Evolutionary conservation across 345 rosid species (phyloP).

Genomic region (Acer saccharum): DNA sequence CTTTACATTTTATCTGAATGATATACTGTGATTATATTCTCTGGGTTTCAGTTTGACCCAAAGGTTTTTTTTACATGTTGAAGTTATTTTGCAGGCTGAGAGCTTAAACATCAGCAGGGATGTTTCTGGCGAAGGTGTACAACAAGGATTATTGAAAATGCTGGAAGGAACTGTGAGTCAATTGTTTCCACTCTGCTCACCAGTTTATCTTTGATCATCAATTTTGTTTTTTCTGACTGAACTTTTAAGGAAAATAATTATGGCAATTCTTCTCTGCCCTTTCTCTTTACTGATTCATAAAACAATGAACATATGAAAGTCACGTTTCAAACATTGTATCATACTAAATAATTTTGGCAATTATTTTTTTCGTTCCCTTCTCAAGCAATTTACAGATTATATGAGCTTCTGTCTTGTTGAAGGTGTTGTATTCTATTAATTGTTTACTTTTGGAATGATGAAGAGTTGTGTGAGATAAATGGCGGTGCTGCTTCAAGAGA

Average conservation of each 20-base stretch:
- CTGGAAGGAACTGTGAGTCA: conserved; percentile 95
- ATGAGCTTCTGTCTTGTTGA: conserved; percentile 8
- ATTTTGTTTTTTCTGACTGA: not conserved
- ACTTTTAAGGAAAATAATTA: not conserved
- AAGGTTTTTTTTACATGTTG: conserved; percentile 7
- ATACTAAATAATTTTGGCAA: not conserved
- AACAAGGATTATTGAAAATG: conserved; percentile 93
- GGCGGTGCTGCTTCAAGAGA: not conserved
- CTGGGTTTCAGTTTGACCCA: not conserved
- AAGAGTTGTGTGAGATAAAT: not conserved
- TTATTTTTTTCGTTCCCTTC: not conserved
- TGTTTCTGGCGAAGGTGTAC: conserved; percentile 99
- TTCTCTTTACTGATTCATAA: not conserved
- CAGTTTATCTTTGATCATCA: not conserved
- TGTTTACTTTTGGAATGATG: not conserved
- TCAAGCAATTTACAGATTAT: not conserved
- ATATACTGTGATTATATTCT: not conserved
- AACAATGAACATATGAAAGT: not conserved
- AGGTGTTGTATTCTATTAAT: not conserved
- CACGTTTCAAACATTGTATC: not conserved
- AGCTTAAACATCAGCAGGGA: conserved; percentile 91
- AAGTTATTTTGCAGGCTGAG: conserved; percentile 68
- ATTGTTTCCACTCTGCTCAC: conserved; percentile 16
- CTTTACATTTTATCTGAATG: conserved; percentile 6
- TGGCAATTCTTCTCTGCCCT: not conserved